These are phyloP conservation scores for Aquilaria malaccensis DNA, from an alignment of 345 rosid genomes.

Conservation along the genomic window DNA sequence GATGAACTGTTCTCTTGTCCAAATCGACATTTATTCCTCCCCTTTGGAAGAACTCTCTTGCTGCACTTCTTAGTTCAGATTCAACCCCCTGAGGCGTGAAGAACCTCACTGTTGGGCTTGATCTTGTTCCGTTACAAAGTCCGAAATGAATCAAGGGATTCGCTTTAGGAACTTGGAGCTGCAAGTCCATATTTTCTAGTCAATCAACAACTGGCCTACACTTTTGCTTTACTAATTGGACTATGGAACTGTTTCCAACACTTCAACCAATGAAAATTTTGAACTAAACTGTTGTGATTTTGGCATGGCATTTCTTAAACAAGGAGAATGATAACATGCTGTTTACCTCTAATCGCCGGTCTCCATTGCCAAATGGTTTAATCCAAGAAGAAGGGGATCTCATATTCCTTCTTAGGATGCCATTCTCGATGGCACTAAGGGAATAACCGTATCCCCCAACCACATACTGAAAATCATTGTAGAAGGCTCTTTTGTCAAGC, in stretches of 20 bases:
- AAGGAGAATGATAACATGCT: no score
- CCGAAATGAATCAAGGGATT: constrained; percentile 88
- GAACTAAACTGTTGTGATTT: no score
- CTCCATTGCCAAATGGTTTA: constrained; percentile 43
- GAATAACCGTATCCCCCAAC: constrained; percentile 78
- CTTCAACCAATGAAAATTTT: no score
- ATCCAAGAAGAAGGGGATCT: constrained; percentile 54
- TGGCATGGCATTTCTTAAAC: no score
- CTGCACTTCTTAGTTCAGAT: constrained; percentile 55
- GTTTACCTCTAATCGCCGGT: constrained; percentile 41
- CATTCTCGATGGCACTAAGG: constrained; percentile 50
- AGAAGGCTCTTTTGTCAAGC: constrained; percentile 58
- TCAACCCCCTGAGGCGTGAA: constrained; percentile 62
- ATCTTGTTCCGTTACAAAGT: constrained; percentile 72
- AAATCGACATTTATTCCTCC: constrained; percentile 58
- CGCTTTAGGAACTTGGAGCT: constrained; percentile 47
- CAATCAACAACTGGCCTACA: no score
- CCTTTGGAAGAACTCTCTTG: constrained; percentile 60
- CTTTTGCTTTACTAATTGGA: no score
- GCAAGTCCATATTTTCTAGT: constrained; percentile 6
- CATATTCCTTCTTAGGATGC: constrained; percentile 56
- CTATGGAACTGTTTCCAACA: no score
- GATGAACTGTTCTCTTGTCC: constrained; percentile 54
- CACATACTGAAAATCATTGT: constrained; percentile 61
- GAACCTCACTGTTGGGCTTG: constrained; percentile 75